Conservation (phyloP, 179 eudicot species). For the Beta corolliflora region DNA sequence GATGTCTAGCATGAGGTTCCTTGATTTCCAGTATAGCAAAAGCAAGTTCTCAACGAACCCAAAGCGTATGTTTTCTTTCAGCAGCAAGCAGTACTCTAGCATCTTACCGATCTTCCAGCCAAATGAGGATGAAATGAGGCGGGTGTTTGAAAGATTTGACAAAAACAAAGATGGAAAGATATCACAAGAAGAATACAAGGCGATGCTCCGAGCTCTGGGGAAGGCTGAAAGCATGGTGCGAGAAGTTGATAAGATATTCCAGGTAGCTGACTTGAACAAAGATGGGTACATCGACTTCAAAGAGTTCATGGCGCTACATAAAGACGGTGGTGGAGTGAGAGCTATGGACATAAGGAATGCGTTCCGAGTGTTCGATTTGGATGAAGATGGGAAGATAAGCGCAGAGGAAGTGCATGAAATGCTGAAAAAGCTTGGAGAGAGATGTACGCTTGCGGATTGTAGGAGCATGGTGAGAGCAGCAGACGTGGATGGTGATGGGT, state of each 20-base stretch:
- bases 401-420: slow-evolving; percentile 64
- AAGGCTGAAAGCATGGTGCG: slow-evolving; percentile 38
- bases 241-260: slow-evolving; percentile 42
- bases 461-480: slow-evolving; percentile 65
- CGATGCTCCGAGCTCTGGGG: slow-evolving; percentile 54
- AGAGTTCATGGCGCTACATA: slow-evolving; percentile 75
- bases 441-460: slow-evolving; percentile 59
- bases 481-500: slow-evolving; percentile 76
- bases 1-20: slow-evolving; percentile 36
- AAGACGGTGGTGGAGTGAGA: slow-evolving; percentile 68
- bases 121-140: slow-evolving; percentile 51
- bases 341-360: slow-evolving; percentile 60
- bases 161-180: slow-evolving; percentile 78
- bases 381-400: slow-evolving; percentile 77
- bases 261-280: slow-evolving; percentile 67
- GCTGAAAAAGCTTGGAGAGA: slow-evolving; percentile 62
- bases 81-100: slow-evolving; percentile 37
- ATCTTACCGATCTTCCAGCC: slow-evolving; percentile 41
- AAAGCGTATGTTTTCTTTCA: slow-evolving; percentile 32
- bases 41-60: slow-evolving; percentile 30
- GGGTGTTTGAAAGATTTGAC: slow-evolving; percentile 67
- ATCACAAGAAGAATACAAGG: slow-evolving; percentile 64
- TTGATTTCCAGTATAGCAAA: slow-evolving; percentile 39
- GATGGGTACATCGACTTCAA: slow-evolving; percentile 78
- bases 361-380: slow-evolving; percentile 62